Evolutionary conservation across 2,329 filamentous ascomycete species (phyloP).

Genomic region (Ceratocystis ficicola): DNA sequence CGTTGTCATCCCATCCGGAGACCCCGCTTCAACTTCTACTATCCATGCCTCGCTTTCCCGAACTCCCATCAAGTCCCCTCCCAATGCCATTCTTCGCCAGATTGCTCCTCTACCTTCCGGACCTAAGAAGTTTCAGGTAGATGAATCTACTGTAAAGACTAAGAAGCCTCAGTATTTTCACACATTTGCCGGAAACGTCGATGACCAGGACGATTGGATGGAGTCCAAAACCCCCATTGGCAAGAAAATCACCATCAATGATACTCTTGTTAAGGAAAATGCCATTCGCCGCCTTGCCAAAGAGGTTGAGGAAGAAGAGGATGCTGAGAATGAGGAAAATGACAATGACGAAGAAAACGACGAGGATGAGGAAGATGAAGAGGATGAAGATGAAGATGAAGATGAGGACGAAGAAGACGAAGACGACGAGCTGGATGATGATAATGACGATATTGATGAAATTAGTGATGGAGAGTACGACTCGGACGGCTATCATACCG

Average conservation of each 20-base stretch:
- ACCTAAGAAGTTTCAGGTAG: slow-evolving; percentile 21
- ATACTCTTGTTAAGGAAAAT: slow-evolving; percentile 82
- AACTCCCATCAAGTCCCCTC: slow-evolving; percentile 15
- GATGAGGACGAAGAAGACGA: slow-evolving; percentile 40
- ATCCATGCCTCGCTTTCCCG: slow-evolving; percentile 14
- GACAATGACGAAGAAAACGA: slow-evolving; percentile 38
- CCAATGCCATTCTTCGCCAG: slow-evolving; percentile 9
- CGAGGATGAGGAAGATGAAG: slow-evolving; percentile 38
- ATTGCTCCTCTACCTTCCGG: slow-evolving; percentile 16
- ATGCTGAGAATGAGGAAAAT: slow-evolving; percentile 53
- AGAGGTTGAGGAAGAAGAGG: slow-evolving; percentile 82
- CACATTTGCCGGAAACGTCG: slow-evolving; percentile 75
- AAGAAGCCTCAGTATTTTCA: slow-evolving; percentile 59
- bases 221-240: slow-evolving; percentile 52
- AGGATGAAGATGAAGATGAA: slow-evolving; percentile 37
- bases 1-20: slow-evolving; percentile 1
- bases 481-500: slow-evolving; percentile 62
- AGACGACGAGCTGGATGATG: slow-evolving; percentile 39
- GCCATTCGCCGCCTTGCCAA: slow-evolving; percentile 72
- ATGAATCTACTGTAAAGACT: slow-evolving; percentile 23
- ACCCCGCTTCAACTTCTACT: slow-evolving; percentile 19
- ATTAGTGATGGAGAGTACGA: slow-evolving; percentile 53
- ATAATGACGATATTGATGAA: slow-evolving; percentile 43
- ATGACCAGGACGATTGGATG: slow-evolving; percentile 86
- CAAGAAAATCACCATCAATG: slow-evolving; percentile 70